Evolutionary conservation across 75 land plant genomes (phyloP).

Genomic region (Selaginella tamariscina): DNA sequence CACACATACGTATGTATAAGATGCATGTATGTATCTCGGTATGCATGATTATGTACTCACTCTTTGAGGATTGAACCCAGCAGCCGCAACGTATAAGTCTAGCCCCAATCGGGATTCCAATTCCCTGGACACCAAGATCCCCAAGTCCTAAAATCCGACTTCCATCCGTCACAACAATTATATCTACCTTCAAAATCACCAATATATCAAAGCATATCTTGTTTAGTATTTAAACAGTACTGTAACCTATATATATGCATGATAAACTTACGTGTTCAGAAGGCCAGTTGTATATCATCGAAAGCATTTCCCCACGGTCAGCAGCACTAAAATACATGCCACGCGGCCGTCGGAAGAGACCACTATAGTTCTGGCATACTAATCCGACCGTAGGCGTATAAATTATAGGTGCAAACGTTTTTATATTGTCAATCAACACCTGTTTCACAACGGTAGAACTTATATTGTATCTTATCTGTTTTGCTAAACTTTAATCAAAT

Average conservation of each 20-base stretch:
- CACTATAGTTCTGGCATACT: slow-evolving; percentile 96
- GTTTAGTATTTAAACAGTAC: too few relatives aligned
- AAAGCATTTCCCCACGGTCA: slow-evolving; percentile 99
- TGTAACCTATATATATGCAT: too few relatives aligned
- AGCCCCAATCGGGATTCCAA: slow-evolving; percentile 8
- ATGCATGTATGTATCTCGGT: neutral
- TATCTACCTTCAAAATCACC: slow-evolving; percentile 1
- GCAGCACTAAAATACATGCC: slow-evolving; percentile 97
- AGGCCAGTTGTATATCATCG: slow-evolving; percentile 98
- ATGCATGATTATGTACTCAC: neutral
- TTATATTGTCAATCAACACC: slow-evolving; percentile 81
- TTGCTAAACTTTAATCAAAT: too few relatives aligned
- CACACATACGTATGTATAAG: too few relatives aligned
- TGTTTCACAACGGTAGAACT: slow-evolving; percentile 15
- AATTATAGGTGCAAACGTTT: slow-evolving; percentile 90
- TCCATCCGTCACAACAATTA: slow-evolving; percentile 10
- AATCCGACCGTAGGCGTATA: slow-evolving; percentile 97
- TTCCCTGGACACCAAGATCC: slow-evolving; percentile 4
- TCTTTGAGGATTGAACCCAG: slow-evolving; percentile 7
- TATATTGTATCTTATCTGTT: neutral
- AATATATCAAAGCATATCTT: too few relatives aligned
- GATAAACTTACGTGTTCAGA: slow-evolving; percentile 78
- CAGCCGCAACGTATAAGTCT: slow-evolving; percentile 10
- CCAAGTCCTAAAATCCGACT: slow-evolving; percentile 4
- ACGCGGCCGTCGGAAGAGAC: slow-evolving; percentile 84